Conservation (phyloP, 1,284 basidiomycete genomes). For the Schizophyllum amplum region DNA sequence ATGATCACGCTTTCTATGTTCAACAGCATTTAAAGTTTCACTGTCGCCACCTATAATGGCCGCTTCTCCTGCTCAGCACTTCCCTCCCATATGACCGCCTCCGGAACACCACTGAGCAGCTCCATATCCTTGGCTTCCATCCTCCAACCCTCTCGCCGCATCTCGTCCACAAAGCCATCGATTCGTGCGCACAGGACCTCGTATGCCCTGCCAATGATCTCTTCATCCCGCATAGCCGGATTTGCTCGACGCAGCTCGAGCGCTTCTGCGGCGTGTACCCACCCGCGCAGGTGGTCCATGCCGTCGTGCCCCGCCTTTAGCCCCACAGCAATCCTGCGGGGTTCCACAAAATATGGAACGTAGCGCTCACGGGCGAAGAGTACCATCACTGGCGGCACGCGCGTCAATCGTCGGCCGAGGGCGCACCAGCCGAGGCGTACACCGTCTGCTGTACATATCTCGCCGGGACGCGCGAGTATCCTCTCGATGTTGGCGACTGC, state of each 20-base stretch:
- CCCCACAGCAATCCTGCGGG: conserved; percentile 29
- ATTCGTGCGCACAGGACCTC: background rate
- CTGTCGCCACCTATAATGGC: background rate
- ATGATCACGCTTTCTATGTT: too few species aligned
- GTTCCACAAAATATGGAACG: conserved; percentile 36
- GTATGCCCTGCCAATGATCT: background rate
- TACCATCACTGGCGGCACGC: conserved; percentile 14
- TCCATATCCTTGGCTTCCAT: background rate
- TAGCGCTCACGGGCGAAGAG: conserved; percentile 38
- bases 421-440: conserved; percentile 29
- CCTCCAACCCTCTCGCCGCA: background rate
- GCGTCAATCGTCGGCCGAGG: conserved; percentile 20
- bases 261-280: conserved; percentile 37
- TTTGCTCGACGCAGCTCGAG: background rate
- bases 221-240: background rate
- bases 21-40: too few species aligned
- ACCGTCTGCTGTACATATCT: conserved; percentile 22
- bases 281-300: conserved; percentile 46
- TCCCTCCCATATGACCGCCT: background rate
- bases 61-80: background rate
- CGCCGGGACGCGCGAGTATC: conserved; percentile 27
- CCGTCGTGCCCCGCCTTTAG: conserved; percentile 41
- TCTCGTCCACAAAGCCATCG: background rate
- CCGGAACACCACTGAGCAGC: background rate
- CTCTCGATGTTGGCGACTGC: conserved; percentile 26